These are phyloP conservation scores for Verticillium dahliae DNA, from an alignment of 2,329 filamentous ascomycete species.

Conservation along the genomic window DNA sequence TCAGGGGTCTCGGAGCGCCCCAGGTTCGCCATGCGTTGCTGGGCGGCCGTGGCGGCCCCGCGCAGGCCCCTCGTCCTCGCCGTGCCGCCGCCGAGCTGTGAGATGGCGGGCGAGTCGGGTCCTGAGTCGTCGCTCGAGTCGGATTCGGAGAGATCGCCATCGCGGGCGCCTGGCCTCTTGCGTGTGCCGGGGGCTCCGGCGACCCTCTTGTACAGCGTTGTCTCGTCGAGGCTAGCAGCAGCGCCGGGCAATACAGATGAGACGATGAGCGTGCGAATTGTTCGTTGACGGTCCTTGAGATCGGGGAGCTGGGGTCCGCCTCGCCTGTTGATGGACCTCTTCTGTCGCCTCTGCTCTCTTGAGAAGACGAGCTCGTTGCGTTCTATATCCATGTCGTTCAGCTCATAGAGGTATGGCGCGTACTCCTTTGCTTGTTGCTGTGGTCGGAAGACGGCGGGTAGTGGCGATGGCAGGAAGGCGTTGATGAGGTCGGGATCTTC, in stretches of 20 bases:
- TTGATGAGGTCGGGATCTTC: slow-evolving; percentile 86
- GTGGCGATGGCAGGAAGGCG: slow-evolving; percentile 78
- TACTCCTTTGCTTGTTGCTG: slow-evolving; percentile 93
- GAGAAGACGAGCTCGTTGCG: slow-evolving; percentile 88
- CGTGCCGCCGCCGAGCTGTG: slow-evolving; percentile 70
- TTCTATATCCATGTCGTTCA: slow-evolving; percentile 85
- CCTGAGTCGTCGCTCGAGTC: slow-evolving; percentile 86
- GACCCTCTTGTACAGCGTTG: slow-evolving; percentile 76
- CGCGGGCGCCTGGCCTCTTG: slow-evolving; percentile 48
- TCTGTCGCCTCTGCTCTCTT: slow-evolving; percentile 87
- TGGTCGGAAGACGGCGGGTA: slow-evolving; percentile 78
- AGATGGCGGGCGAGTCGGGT: slow-evolving; percentile 76
- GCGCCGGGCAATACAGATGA: slow-evolving; percentile 89
- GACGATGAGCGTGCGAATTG: slow-evolving; percentile 85
- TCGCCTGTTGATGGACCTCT: slow-evolving; percentile 87
- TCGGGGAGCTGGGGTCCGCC: slow-evolving; percentile 93
- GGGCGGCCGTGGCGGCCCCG: slow-evolving; percentile 78
- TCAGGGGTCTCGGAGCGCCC: slow-evolving; percentile 89
- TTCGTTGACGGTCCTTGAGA: slow-evolving; percentile 88
- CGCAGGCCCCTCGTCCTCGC: slow-evolving; percentile 83
- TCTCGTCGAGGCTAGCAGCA: slow-evolving; percentile 73
- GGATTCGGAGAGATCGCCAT: slow-evolving; percentile 77
- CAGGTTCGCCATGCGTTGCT: slow-evolving; percentile 77
- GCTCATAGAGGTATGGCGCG: slow-evolving; percentile 86
- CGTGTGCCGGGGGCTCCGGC: slow-evolving; percentile 49